phyloP scores from a whole-genome alignment of 306 rosid species.

The Citrullus colocynthis region DNA sequence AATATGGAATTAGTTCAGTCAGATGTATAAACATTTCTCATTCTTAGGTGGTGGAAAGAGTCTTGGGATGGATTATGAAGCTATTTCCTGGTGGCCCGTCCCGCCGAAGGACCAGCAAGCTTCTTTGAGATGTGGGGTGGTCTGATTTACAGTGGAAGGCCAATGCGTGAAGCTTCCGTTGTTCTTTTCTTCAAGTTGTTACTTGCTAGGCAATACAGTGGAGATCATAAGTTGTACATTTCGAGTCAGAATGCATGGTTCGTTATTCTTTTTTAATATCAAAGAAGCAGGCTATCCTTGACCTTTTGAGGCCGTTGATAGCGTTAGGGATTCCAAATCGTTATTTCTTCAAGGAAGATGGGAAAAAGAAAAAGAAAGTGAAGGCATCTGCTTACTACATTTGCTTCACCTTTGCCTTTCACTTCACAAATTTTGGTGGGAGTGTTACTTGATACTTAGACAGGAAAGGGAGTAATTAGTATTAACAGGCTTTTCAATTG shows the following conservation, averaged over 20 bases:
- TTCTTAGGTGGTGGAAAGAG: constrained; percentile 87
- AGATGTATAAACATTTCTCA: not conserved
- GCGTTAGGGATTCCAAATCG: not conserved
- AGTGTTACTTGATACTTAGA: not conserved
- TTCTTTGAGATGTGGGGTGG: constrained; percentile 32
- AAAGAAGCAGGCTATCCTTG: constrained; percentile 3
- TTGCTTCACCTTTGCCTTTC: not conserved
- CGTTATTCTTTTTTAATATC: not conserved
- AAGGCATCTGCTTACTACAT: not conserved
- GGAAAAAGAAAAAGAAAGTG: not conserved
- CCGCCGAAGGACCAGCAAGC: constrained; percentile 81
- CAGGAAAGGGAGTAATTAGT: not conserved
- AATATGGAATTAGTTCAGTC: not conserved
- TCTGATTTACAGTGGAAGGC: not conserved
- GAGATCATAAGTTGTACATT: constrained; percentile 4
- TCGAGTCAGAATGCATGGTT: not conserved
- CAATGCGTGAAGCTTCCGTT: not conserved
- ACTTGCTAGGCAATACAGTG: not conserved
- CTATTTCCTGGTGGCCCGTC: constrained; percentile 95
- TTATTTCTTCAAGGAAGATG: constrained; percentile 1
- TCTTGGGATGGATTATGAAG: constrained; percentile 97
- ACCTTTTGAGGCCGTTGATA: not conserved
- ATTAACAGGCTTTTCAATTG: not conserved
- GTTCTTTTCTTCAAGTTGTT: not conserved
- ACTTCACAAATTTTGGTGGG: constrained; percentile 1